Evolutionary conservation across 805 yeast species (phyloP), one percentile per base, ranked within the genome.

Genomic region (Millerozyma miso): DNA sequence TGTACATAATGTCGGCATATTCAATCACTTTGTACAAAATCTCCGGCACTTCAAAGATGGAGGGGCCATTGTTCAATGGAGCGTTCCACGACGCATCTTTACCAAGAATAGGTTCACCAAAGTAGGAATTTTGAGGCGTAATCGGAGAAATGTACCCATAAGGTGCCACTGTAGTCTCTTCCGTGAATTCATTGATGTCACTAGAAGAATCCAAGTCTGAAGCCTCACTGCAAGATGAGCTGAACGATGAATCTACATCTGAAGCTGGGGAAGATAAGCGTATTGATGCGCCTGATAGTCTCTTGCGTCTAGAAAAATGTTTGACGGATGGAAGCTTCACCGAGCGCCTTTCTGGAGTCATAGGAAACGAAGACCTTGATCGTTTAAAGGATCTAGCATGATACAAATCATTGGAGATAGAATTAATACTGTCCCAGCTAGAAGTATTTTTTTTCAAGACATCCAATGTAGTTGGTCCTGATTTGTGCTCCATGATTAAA

Each of bases 21-120:
- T 68, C 64, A 17, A 87, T 61, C 10, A 88, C 85, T 42, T 72
- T 69, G 46, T 70, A 61, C 13, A 88, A 67, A 40, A 88, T 82
- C 59, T 88, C 97, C 0, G 96, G 96, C 31, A 84, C 80, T 39
- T 72, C 69, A 54, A 88, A 84, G 6, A 88, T 83, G 52, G 59
- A 68, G 62, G 33, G 15, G 26, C 26, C 14, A 12, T 20, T 10
- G 14, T 6, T 7, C 16, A 19, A 32, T 6, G 29, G 15, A 35
- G 32, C 6, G 13, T 15, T n/a, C 20, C 18, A 37, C 40, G 7
- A 6, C 7, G 18, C 38, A 35, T n/a, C n/a, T 7, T 40, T 31
- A n/a, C 34, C 15, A 19, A 33, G 19, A 33, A 15, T 12, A 12
- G 43, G 34, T 19, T 23, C 29, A 23, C 10, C 10, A 23, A 20